Percentiles rank a stretch among this genome's conserved stretches.
Conservation (phyloP, 345 rosid species). For the Pelargonium nanum region DNA sequence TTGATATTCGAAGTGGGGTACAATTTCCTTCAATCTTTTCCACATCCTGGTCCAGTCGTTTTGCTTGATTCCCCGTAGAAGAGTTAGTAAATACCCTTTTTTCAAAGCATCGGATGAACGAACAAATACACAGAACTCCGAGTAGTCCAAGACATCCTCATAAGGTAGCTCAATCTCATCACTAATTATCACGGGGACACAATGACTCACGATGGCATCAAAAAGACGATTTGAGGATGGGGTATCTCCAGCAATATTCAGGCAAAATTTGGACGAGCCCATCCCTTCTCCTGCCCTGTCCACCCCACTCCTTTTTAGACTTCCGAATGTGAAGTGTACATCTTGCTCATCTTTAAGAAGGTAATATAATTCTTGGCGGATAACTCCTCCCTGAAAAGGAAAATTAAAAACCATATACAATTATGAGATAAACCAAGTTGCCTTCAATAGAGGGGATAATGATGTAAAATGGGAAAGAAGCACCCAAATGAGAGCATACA, state of each 20-base stretch:
- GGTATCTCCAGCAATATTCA: conserved; percentile 85
- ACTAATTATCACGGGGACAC: conserved; percentile 84
- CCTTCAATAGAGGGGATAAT: conserved; percentile 1
- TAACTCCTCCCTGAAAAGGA: conserved; percentile 54
- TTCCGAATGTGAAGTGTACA: conserved; percentile 77
- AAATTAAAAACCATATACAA: neutral
- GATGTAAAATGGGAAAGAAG: neutral
- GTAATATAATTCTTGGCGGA: conserved; percentile 75
- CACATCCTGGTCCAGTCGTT: conserved; percentile 68
- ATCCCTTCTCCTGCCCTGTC: conserved; percentile 67
- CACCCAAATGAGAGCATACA: neutral
- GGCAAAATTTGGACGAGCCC: conserved; percentile 82
- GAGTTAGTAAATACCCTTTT: conserved; percentile 50
- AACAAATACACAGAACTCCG: conserved; percentile 58
- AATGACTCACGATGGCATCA: conserved; percentile 73
- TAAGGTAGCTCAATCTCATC: conserved; percentile 81
- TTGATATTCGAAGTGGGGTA: conserved; percentile 44
- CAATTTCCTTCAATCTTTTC: conserved; percentile 53
- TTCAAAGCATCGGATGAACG: conserved; percentile 60
- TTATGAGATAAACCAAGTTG: neutral
- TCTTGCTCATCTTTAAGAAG: conserved; percentile 86
- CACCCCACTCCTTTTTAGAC: conserved; percentile 47
- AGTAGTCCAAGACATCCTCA: conserved; percentile 83
- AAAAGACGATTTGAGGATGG: conserved; percentile 95
- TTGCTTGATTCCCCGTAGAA: conserved; percentile 45